phyloP scores from a whole-genome alignment of 306 rosid genomes.

The Glycine soja region DNA sequence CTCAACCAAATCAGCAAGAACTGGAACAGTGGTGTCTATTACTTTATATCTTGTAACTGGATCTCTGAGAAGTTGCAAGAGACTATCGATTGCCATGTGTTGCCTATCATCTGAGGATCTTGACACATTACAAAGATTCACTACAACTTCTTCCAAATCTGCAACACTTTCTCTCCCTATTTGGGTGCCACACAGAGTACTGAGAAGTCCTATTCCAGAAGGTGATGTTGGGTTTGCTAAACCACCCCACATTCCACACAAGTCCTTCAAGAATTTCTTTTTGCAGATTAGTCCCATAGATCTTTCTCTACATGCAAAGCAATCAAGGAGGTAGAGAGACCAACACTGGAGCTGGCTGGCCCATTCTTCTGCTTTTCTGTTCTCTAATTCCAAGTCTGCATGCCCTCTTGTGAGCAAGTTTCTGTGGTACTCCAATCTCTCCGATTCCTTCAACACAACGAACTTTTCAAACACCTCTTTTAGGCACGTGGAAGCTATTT shows the following conservation, averaged over 20 bases:
- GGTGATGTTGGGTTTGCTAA: conserved; percentile 56
- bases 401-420: conserved; percentile 68
- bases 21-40: conserved; percentile 49
- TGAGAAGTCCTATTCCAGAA: conserved; percentile 64
- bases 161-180: conserved; percentile 61
- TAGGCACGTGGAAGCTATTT: conserved; percentile 54
- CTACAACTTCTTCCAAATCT: conserved; percentile 48
- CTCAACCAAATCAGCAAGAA: conserved; percentile 67
- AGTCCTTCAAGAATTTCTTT: conserved; percentile 49
- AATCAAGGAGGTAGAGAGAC: conserved; percentile 64
- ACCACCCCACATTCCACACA: conserved; percentile 74
- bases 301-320: conserved; percentile 64
- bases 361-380: conserved; percentile 78
- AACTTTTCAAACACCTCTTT: conserved; percentile 59
- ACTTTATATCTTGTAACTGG: conserved; percentile 61
- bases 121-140: conserved; percentile 56
- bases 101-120: conserved; percentile 70
- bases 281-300: conserved; percentile 62
- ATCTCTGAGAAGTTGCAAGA: conserved; percentile 66
- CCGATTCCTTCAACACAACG: conserved; percentile 43
- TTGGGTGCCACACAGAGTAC: conserved; percentile 59
- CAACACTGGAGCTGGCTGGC: conserved; percentile 71
- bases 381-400: conserved; percentile 67
- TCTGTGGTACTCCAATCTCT: conserved; percentile 65
- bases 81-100: conserved; percentile 62